Percentiles rank a stretch among this genome's conserved stretches.
phyloP scores from a whole-genome alignment of 306 rosid genomes.

The Leucaena leucocephala region DNA sequence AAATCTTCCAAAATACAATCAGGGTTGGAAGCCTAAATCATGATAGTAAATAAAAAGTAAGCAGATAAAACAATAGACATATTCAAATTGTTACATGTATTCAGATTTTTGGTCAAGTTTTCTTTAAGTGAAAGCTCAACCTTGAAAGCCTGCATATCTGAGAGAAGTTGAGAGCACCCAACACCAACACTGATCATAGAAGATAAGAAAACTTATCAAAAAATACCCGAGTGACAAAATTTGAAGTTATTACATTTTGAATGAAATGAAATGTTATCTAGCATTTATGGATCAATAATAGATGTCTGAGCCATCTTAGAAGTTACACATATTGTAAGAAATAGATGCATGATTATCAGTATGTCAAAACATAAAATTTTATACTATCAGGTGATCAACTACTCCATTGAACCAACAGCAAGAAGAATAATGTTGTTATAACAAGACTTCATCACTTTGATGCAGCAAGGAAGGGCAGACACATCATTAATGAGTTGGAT shows the following conservation, averaged over 20 bases:
- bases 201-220: conserved; percentile 49
- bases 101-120: conserved; percentile 31
- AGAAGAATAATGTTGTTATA: background rate
- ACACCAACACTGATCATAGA: conserved; percentile 85
- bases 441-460: background rate
- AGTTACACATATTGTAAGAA: background rate
- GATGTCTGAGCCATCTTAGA: background rate
- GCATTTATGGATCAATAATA: conserved; percentile 9
- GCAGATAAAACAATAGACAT: conserved; percentile 34
- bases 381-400: conserved; percentile 16
- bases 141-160: conserved; percentile 99
- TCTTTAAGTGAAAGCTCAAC: conserved; percentile 47
- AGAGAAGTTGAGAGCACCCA: conserved; percentile 96
- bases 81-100: conserved; percentile 32
- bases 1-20: conserved; percentile 99
- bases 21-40: conserved; percentile 93
- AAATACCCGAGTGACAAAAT: conserved; percentile 26
- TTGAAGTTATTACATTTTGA: background rate
- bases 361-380: conserved; percentile 17
- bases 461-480: background rate
- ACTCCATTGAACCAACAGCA: conserved; percentile 13
- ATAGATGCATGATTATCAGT: conserved; percentile 26
- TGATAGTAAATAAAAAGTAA: conserved; percentile 32
- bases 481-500: background rate
- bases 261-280: conserved; percentile 26